Percentiles rank a stretch among this genome's conserved stretches.
These are phyloP conservation scores for Oehlia diaphana DNA, from an alignment of 192 early-diverging fungal species.

Conservation along the genomic window DNA sequence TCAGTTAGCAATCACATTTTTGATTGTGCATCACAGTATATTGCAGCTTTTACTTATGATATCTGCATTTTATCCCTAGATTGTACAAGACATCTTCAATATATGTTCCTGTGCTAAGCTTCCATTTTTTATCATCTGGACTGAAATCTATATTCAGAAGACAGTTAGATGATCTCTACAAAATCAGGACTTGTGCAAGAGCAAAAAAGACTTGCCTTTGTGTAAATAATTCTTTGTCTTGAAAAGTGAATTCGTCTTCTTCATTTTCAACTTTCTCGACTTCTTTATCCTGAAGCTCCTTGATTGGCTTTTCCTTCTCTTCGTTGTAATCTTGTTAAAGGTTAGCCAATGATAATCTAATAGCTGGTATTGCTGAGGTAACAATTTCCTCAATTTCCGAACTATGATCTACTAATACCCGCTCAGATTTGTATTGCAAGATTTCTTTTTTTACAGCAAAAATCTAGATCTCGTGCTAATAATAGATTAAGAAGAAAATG, in stretches of 20 bases:
- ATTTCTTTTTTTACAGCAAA: neutral
- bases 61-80: conserved; percentile 3
- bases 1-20: neutral
- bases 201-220: conserved; percentile 1
- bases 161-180: neutral
- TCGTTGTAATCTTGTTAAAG: too few relatives aligned
- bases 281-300: too few relatives aligned
- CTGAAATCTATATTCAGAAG: conserved; percentile 11
- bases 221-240: conserved; percentile 3
- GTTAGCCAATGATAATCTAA: too few relatives aligned
- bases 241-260: neutral
- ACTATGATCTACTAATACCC: too few relatives aligned
- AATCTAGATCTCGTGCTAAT: conserved; percentile 3
- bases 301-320: too few relatives aligned
- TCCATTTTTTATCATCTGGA: conserved; percentile 18
- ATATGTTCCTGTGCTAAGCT: conserved; percentile 6
- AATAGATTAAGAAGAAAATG: neutral
- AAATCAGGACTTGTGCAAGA: neutral
- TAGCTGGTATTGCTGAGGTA: too few relatives aligned
- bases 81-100: conserved; percentile 19
- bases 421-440: too few relatives aligned
- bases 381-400: too few relatives aligned
- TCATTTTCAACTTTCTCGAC: neutral
- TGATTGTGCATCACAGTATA: neutral
- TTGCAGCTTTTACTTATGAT: neutral